Conservation (phyloP, 768 basidiomycete genomes). For the Cantharellus anzutake region DNA sequence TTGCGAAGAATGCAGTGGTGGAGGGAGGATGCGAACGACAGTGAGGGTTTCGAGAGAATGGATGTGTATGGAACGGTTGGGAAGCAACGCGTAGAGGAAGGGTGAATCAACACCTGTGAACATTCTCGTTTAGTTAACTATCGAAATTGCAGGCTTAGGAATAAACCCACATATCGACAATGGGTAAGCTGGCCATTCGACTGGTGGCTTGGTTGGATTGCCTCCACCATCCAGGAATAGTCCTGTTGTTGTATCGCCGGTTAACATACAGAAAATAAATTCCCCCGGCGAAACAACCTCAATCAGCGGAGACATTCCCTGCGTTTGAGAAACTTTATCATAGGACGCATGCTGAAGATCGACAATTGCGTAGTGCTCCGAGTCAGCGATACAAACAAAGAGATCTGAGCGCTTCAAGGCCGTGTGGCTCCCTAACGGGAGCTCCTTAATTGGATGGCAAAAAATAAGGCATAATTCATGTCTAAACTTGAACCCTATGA, state of each 20-base stretch:
- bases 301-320: constrained; percentile 28
- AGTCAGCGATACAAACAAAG: constrained; percentile 57
- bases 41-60: constrained; percentile 42
- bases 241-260: constrained; percentile 56
- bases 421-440: constrained; percentile 9
- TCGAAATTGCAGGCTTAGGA: background rate
- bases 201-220: constrained; percentile 76
- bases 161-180: constrained; percentile 37
- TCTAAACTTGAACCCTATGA: too few species aligned
- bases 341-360: constrained; percentile 31
- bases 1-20: constrained; percentile 36
- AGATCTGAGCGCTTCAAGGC: constrained; percentile 43
- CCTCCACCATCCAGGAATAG: constrained; percentile 72
- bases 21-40: constrained; percentile 39
- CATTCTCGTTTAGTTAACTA: background rate
- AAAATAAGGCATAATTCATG: too few species aligned
- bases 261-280: background rate
- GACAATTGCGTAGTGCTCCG: constrained; percentile 53
- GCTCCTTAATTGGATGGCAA: background rate
- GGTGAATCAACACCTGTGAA: constrained; percentile 59
- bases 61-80: constrained; percentile 60
- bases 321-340: constrained; percentile 16
- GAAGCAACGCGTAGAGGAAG: constrained; percentile 57
- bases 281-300: background rate
- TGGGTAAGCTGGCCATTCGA: constrained; percentile 73